A percentile compares a stretch with the other conserved stretches of the same genome.
These are phyloP conservation scores for Exophiala bonariae DNA, from an alignment of 2,329 filamentous ascomycete species.

Conservation along the genomic window DNA sequence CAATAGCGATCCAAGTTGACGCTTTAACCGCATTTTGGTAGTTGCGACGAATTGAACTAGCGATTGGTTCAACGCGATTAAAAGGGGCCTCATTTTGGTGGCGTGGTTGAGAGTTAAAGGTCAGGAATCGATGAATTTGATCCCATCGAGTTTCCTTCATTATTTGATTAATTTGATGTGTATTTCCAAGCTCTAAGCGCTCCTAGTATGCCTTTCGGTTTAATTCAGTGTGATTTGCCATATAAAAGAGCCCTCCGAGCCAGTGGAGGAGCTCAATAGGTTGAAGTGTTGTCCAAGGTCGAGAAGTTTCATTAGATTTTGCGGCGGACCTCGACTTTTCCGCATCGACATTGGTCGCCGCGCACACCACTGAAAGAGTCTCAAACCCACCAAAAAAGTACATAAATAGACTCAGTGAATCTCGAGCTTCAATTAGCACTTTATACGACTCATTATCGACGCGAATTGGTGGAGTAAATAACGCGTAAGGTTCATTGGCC, in stretches of 20 bases:
- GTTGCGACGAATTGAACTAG: not conserved
- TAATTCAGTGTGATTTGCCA: not conserved
- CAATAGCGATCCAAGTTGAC: not conserved
- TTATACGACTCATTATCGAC: not conserved
- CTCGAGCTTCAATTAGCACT: not conserved
- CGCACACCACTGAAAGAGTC: not conserved
- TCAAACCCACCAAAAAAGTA: not conserved
- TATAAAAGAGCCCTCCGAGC: not conserved
- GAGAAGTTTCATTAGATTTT: not conserved
- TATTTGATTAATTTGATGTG: not conserved
- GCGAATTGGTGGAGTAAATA: not conserved
- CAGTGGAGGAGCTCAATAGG: not conserved
- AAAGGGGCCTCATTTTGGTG: not conserved
- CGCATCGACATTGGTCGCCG: not conserved
- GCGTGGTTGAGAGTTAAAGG: not conserved
- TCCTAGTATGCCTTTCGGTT: not conserved
- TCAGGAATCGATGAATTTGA: slow-evolving; percentile 3
- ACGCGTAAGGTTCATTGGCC: not conserved
- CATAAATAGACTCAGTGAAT: slow-evolving; percentile 1
- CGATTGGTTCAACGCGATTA: not conserved
- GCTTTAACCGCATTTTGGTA: not conserved
- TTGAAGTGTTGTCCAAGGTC: not conserved
- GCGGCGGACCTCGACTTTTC: not conserved
- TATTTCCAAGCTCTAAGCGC: not conserved
- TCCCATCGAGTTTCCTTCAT: not conserved